These are phyloP conservation scores for Angomonas desouzai DNA, from an alignment of 208 protist species.

Conservation along the genomic window DNA sequence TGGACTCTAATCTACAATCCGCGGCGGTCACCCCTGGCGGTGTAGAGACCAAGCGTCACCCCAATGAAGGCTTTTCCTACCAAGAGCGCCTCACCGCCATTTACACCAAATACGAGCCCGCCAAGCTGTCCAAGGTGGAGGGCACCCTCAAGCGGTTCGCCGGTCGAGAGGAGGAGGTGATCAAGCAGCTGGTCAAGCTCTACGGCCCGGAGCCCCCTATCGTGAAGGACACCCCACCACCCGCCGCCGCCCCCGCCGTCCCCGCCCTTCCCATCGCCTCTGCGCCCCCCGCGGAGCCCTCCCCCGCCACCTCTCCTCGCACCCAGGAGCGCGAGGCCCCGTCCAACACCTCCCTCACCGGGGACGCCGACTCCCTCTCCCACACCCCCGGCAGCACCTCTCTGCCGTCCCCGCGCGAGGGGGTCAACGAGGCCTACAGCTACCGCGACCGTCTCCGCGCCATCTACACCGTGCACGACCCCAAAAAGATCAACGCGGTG, in stretches of 20 bases:
- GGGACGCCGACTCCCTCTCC: background rate
- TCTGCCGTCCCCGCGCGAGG: background rate
- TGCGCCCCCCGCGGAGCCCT: background rate
- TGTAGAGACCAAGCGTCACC: background rate
- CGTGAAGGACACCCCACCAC: background rate
- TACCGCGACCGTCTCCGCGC: conserved; percentile 47
- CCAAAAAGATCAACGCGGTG: conserved; percentile 40
- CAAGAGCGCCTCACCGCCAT: conserved; percentile 59
- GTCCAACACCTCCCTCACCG: background rate
- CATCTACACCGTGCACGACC: conserved; percentile 63
- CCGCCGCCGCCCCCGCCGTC: background rate
- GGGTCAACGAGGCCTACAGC: conserved; percentile 16
- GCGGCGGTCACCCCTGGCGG: background rate
- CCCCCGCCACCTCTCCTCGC: background rate
- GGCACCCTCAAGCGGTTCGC: conserved; percentile 57
- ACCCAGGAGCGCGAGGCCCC: background rate
- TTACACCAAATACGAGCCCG: conserved; percentile 62
- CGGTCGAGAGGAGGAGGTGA: conserved; percentile 62
- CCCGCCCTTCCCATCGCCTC: background rate
- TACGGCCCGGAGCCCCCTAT: conserved; percentile 64
- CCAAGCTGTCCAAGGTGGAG: conserved; percentile 56
- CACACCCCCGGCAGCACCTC: background rate
- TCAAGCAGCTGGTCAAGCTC: conserved; percentile 63
- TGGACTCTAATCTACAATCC: background rate
- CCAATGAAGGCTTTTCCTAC: conserved; percentile 25